Evolutionary conservation across 1,139 yeast genomes (phyloP).

Genomic region (Entelexis paramagnoliae): DNA sequence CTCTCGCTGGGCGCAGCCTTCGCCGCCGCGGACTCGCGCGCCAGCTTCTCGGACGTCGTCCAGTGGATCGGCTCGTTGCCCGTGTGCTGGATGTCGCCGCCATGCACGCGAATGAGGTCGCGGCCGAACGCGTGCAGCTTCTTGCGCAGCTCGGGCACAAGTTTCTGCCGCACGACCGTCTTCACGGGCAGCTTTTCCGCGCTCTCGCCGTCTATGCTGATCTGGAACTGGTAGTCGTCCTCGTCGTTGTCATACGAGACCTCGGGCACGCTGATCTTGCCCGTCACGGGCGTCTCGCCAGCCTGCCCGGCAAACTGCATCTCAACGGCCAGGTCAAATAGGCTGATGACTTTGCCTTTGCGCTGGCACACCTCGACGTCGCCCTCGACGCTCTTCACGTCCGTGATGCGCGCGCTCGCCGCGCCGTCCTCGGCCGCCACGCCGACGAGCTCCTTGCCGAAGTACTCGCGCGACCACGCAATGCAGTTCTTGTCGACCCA

Average conservation of each 20-base stretch:
- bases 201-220: slow-evolving; percentile 44
- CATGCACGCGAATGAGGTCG: slow-evolving; percentile 65
- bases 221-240: slow-evolving; percentile 75
- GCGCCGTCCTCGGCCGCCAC: slow-evolving; percentile 34
- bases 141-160: slow-evolving; percentile 61
- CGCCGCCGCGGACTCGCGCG: not conserved
- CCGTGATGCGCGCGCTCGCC: slow-evolving; percentile 36
- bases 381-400: slow-evolving; percentile 70
- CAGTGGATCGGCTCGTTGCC: slow-evolving; percentile 28
- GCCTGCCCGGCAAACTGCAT: slow-evolving; percentile 48
- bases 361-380: slow-evolving; percentile 95
- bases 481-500: slow-evolving; percentile 98
- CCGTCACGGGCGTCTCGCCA: slow-evolving; percentile 38
- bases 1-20: not conserved
- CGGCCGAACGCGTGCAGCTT: slow-evolving; percentile 56
- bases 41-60: slow-evolving; percentile 30
- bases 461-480: slow-evolving; percentile 76
- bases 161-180: slow-evolving; percentile 43
- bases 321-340: slow-evolving; percentile 68
- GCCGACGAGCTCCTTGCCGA: slow-evolving; percentile 49
- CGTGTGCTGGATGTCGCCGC: slow-evolving; percentile 77
- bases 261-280: slow-evolving; percentile 78
- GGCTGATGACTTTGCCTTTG: slow-evolving; percentile 88
- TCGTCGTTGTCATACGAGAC: slow-evolving; percentile 86
- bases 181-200: slow-evolving; percentile 44